Conservation (phyloP, 352 stramenopile species). For the Pythium phragmitis region DNA sequence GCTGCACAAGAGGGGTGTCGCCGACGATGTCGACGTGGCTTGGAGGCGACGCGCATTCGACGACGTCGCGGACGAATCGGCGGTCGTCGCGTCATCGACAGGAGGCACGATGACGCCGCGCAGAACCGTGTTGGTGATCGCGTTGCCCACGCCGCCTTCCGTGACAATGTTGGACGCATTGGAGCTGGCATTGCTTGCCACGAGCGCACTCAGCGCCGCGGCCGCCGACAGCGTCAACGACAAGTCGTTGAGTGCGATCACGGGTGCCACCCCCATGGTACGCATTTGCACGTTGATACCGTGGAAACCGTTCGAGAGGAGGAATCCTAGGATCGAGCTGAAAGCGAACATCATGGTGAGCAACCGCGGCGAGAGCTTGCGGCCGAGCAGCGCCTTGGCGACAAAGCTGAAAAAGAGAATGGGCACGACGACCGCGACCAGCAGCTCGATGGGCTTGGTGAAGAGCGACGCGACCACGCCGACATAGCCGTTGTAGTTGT, state of each 20-base stretch:
- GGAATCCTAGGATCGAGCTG: constrained; percentile 16
- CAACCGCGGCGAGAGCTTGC: constrained; percentile 6
- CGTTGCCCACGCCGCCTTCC: constrained; percentile 10
- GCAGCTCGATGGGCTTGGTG: constrained; percentile 24
- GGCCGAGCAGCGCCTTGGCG: constrained; percentile 4
- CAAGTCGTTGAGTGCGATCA: constrained; percentile 14
- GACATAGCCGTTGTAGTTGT: constrained; percentile 30
- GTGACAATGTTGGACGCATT: constrained; percentile 16
- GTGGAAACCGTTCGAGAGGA: constrained; percentile 30
- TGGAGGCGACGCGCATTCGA: neutral
- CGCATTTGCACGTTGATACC: constrained; percentile 31
- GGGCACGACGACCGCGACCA: constrained; percentile 20
- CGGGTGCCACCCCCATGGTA: neutral
- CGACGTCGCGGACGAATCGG: neutral
- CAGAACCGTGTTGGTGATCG: constrained; percentile 22
- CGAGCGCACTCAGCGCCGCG: constrained; percentile 2
- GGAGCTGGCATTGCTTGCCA: constrained; percentile 8
- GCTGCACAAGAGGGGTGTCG: neutral
- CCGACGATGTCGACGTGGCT: neutral
- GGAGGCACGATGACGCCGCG: constrained; percentile 7
- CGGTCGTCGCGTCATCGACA: neutral
- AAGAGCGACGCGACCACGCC: constrained; percentile 23
- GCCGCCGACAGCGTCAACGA: constrained; percentile 3
- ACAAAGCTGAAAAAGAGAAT: constrained; percentile 17
- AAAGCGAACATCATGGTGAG: constrained; percentile 11